Conservation (phyloP, 1,139 yeast species). For the Lodderomyces pseudojiufengensis region DNA sequence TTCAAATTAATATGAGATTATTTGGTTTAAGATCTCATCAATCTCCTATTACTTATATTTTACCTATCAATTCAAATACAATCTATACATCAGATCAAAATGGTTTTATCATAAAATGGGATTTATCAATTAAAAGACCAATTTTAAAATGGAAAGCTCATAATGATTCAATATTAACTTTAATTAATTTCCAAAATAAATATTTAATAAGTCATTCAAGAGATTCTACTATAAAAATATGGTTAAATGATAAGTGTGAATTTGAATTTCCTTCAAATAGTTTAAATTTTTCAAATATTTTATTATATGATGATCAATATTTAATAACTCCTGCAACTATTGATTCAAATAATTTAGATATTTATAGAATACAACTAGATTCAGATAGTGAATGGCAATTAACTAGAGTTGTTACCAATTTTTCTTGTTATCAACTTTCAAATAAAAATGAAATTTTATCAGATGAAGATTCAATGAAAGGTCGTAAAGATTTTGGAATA, state of each 20-base stretch:
- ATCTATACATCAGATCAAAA: slow-evolving; percentile 6
- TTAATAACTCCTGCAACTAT: slow-evolving; percentile 51
- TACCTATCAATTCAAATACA: slow-evolving; percentile 1
- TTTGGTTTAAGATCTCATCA: slow-evolving; percentile 11
- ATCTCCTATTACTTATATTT: slow-evolving; percentile 8
- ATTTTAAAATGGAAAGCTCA: slow-evolving; percentile 49
- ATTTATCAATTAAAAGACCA: slow-evolving; percentile 41
- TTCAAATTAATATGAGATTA: slow-evolving; percentile 4
- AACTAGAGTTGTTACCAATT: slow-evolving; percentile 26
- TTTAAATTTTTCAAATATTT: slow-evolving; percentile 55
- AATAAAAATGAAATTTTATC: slow-evolving; percentile 1
- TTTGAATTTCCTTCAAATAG: slow-evolving; percentile 46
- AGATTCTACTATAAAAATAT: slow-evolving; percentile 48
- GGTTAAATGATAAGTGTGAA: slow-evolving; percentile 27
- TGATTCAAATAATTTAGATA: slow-evolving; percentile 51
- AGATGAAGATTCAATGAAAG: slow-evolving; percentile 13
- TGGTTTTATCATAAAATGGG: slow-evolving; percentile 54
- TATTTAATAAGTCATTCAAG: slow-evolving; percentile 50
- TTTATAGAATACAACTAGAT: slow-evolving; percentile 33
- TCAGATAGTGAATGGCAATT: slow-evolving; percentile 16
- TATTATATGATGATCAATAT: slow-evolving; percentile 18
- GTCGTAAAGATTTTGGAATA: slow-evolving; percentile 46
- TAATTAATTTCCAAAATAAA: slow-evolving; percentile 33
- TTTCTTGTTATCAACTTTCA: slow-evolving; percentile 20
- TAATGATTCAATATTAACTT: slow-evolving; percentile 38